Evolutionary conservation across 2,329 filamentous ascomycete species (phyloP), one percentile per base, ranked within the genome.

Genomic region (Penicillium palitans): DNA sequence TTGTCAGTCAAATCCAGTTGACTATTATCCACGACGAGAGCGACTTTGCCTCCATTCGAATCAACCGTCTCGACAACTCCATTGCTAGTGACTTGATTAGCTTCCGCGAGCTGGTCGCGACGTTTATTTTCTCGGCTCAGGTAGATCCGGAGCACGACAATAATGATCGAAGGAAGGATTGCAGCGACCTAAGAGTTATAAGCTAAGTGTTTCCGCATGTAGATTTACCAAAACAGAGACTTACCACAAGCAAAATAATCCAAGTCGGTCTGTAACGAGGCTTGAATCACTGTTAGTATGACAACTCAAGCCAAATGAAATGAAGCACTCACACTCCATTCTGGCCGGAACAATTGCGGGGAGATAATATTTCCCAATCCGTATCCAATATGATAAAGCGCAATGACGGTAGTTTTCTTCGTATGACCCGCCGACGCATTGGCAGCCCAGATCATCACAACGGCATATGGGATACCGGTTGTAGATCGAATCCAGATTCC

Each of bases 281-380:
- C 63, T 66, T n/a, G 0, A 29, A 46, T 25, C 27, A 31, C 31
- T 6, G 41, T 50, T 31, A 44, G 31, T 24, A 46, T 39, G n/a
- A 25, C 15, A 24, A 7, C 8, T 2, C 3, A 37, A n/a, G 2
- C 31, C 4, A 17, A 19, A 4, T 17, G 13, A 17, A 49, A 4
- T 8, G 1, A 25, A 27, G 0, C 7, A 55, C 56, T 21, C 21
- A 67, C 65, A 51, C 70, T 73, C 50, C 74, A 73, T 2, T 70
- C 61, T 3, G 70, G 69, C 52, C 73, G 71, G 56, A 79, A 79
- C 0, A 76, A 74, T 54, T 79, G 76, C 2, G 76, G 77, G 0
- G 71, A 74, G 42, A 79, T 78, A 42, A 78, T 78, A 59, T 79
- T 79, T 10, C 77, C 77, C 12, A 78, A 64, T 0, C 72, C 73